Conservation (phyloP, 1,284 basidiomycete genomes). For the Austroboletus novae-zelandiae region DNA sequence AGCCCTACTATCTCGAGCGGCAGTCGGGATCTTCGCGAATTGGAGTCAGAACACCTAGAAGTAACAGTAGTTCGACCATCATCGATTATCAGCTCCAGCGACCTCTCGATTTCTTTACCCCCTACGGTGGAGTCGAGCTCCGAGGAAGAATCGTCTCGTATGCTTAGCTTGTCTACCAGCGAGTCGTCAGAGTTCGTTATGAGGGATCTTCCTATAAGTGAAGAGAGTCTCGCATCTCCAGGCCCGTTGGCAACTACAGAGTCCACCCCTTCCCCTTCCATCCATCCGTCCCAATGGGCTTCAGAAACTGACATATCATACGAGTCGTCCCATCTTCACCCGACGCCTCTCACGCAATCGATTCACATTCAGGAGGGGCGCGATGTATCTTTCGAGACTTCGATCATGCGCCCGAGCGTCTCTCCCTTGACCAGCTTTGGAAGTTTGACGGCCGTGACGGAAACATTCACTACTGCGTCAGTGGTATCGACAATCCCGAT, state of each 20-base stretch:
- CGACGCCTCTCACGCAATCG: constrained; percentile 64
- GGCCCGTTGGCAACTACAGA: constrained; percentile 24
- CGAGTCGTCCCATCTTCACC: constrained; percentile 63
- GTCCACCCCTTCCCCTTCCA: constrained; percentile 31
- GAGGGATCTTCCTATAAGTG: constrained; percentile 26
- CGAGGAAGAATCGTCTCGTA: constrained; percentile 18
- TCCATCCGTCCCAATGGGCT: constrained; percentile 51
- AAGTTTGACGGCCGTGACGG: constrained; percentile 35
- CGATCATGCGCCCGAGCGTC: constrained; percentile 47
- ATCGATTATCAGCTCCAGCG: constrained; percentile 22
- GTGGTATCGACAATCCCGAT: constrained; percentile 13
- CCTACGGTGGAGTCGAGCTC: constrained; percentile 25
- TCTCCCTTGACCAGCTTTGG: constrained; percentile 40
- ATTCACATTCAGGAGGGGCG: constrained; percentile 53
- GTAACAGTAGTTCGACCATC: constrained; percentile 7
- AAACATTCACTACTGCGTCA: constrained; percentile 33
- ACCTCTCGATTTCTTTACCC: constrained; percentile 26
- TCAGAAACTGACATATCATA: constrained; percentile 62
- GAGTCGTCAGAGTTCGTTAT: constrained; percentile 35
- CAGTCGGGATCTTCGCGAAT: constrained; percentile 16
- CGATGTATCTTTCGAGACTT: constrained; percentile 64
- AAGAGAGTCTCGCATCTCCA: constrained; percentile 25
- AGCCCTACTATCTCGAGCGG: constrained; percentile 32
- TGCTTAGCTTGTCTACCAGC: constrained; percentile 21
- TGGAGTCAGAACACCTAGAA: constrained; percentile 20